Evolutionary conservation across 2,329 filamentous ascomycete species (phyloP).

Genomic region (Sporothrix curviconia): DNA sequence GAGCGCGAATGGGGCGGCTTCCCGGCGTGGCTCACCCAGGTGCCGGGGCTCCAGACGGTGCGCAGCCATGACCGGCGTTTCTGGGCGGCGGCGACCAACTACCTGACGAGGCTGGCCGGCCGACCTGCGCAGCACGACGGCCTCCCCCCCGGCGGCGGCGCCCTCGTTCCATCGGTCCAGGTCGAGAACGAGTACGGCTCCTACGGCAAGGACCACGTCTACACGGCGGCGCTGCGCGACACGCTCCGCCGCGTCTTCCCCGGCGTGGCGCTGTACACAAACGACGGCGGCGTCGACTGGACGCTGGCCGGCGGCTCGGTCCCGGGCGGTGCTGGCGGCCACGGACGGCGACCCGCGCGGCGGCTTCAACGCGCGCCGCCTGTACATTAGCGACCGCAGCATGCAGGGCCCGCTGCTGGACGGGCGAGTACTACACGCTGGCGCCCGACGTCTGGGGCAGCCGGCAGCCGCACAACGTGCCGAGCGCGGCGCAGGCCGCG

Average conservation of each 20-base stretch:
- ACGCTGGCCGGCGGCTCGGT: constrained; percentile 2
- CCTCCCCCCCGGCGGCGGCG: constrained; percentile 77
- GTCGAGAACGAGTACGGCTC: constrained; percentile 69
- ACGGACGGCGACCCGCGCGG: background rate
- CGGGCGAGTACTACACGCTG: constrained; percentile 7
- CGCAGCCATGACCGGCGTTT: constrained; percentile 57
- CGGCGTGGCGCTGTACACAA: constrained; percentile 13
- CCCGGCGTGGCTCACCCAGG: constrained; percentile 63
- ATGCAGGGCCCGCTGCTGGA: constrained; percentile 5
- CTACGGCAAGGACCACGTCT: constrained; percentile 3
- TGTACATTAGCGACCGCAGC: background rate
- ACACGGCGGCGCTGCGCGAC: constrained; percentile 8
- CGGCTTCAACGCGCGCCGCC: background rate
- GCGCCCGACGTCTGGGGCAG: constrained; percentile 1
- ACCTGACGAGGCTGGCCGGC: constrained; percentile 54
- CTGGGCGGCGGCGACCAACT: constrained; percentile 52
- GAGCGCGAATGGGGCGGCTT: constrained; percentile 71
- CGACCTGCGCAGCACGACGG: constrained; percentile 63
- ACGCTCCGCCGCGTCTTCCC: background rate
- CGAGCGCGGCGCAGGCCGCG: background rate
- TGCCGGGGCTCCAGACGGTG: constrained; percentile 35
- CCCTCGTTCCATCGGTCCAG: constrained; percentile 70
- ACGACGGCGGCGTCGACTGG: constrained; percentile 10
- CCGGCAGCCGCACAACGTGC: background rate
- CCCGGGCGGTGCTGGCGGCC: background rate